A percentile compares a stretch with the other conserved stretches of the same genome.
Evolutionary conservation across 78 protist species (phyloP).

Genomic region (Mantamonas sphyraenae): DNA sequence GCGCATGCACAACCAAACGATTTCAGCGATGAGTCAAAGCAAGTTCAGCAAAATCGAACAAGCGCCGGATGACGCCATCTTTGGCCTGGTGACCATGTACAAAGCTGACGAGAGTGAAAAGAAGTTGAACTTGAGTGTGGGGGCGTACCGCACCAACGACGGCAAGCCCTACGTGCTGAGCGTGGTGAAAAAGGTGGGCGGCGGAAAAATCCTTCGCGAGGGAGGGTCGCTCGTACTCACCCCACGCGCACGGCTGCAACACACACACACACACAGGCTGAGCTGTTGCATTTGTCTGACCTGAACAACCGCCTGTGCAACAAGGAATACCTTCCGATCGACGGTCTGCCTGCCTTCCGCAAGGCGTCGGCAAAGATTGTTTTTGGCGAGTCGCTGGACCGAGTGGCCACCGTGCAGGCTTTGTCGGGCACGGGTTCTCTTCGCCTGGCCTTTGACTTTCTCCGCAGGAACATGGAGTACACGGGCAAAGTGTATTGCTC

Average conservation of each 20-base stretch:
- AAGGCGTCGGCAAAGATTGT: conserved; percentile 37
- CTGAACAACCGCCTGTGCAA: too few relatives aligned
- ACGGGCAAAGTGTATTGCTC: conserved; percentile 64
- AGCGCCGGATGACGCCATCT: conserved; percentile 57
- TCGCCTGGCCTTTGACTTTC: conserved; percentile 71
- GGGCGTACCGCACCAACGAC: conserved; percentile 87
- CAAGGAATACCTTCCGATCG: conserved; percentile 85
- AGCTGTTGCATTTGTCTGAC: background rate
- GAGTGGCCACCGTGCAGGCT: conserved; percentile 71
- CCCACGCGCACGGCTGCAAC: background rate
- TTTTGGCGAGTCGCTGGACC: conserved; percentile 44
- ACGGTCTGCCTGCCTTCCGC: conserved; percentile 62
- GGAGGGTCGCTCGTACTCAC: background rate
- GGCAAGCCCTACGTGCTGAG: conserved; percentile 82
- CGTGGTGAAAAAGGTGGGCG: conserved; percentile 28
- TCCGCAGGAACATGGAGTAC: conserved; percentile 22
- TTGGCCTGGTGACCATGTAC: conserved; percentile 32
- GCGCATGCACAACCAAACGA: too few relatives aligned
- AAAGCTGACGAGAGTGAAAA: conserved; percentile 18
- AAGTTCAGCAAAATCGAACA: too few relatives aligned
- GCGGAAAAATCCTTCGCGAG: conserved; percentile 24
- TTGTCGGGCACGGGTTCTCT: conserved; percentile 96
- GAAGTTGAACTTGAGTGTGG: conserved; percentile 71
- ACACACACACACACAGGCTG: background rate
- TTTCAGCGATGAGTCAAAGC: too few relatives aligned